Conservation (phyloP, 2,329 filamentous ascomycete species). For the Xylaria sp. region DNA sequence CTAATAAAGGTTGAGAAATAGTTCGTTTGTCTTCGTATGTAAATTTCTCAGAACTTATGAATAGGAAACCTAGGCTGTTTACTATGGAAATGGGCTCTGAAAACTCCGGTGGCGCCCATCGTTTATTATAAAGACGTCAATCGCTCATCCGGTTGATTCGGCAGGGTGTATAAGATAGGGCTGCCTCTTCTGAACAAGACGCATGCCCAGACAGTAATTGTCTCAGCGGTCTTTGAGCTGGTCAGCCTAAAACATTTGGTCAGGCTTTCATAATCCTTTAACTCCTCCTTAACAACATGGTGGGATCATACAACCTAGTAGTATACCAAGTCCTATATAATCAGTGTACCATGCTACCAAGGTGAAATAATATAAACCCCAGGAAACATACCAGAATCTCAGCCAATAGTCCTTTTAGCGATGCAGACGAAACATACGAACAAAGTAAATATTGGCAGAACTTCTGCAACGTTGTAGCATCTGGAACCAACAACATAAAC, state of each 20-base stretch:
- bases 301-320: neutral
- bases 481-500: slow-evolving; percentile 27
- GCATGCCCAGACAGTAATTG: neutral
- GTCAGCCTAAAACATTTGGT: neutral
- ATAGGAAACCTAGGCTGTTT: neutral
- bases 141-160: neutral
- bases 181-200: neutral
- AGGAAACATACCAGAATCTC: neutral
- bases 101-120: neutral
- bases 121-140: slow-evolving; percentile 3
- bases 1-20: neutral
- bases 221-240: neutral
- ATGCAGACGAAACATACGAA: neutral
- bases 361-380: neutral
- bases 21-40: neutral
- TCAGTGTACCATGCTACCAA: neutral
- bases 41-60: neutral
- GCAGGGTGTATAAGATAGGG: neutral
- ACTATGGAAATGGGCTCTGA: neutral
- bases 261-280: neutral
- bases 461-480: slow-evolving; percentile 15
- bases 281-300: neutral
- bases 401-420: neutral
- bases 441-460: neutral
- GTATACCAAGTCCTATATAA: neutral